Evolutionary conservation across 192 early-diverging fungal genomes (phyloP), one percentile per base, ranked within the genome.

Genomic region (Coemansia biformis): DNA sequence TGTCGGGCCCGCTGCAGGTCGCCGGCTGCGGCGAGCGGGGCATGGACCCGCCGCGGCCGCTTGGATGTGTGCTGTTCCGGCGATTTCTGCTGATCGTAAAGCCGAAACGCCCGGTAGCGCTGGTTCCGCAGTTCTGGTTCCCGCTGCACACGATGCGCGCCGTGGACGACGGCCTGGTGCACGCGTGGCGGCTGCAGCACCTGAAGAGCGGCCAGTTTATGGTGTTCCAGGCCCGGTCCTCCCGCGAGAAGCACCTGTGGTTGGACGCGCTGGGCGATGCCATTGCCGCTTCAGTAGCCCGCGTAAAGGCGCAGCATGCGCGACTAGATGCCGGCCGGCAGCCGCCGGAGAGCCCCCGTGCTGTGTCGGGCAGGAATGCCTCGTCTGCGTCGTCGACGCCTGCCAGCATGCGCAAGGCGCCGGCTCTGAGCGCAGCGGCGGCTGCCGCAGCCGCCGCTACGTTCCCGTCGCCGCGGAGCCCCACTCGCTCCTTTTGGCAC

Each of bases 81-180:
- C 64, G 77, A 2, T 82, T 81, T 45, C 39, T 86, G 18, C 66
- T 86, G 2, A 58, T 86, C 8, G 66, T 86, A 14, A 68, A 74
- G 31, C 57, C 73, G 4, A 78, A 78, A 41, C 79, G 77, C 16
- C 40, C 61, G 1, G 65, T 43, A 16, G 52, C 50, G 16, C 72
- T 84, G 12, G 66, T 79, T 19, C 78, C 83, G 1, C 76, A 81
- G 35, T 79, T 78, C 49, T 86, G 84, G 84, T 78, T 86, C 21
- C 83, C 84, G 0, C 60, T 86, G 30, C 69, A 82, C 14, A 69
- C 76, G 4, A 79, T 79, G 59, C 75, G 69, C 14, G 49, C 83
- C 6, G 72, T 78, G 14, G 83, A 86, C 46, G 58, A 73, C 8
- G 54, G 48, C 32, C 40, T 35, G n/a, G 38, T 30, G 24, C 46